Base-by-base conservation (phyloP, 371 early-diverging fungal species). In the Syncephalastrum racemosum region DNA sequence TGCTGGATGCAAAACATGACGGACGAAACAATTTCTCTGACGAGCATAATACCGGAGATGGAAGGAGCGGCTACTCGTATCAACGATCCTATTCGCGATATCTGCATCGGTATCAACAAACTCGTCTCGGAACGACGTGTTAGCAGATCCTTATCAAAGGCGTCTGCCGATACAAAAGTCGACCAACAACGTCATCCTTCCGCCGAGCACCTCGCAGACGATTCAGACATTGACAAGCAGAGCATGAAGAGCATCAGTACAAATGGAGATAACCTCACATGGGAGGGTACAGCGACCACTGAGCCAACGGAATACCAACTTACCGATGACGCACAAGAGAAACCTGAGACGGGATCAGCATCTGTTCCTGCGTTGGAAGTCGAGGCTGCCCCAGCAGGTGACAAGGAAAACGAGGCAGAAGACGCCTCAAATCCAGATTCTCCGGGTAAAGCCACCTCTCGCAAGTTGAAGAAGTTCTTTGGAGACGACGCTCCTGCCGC, bases 1-100 rank as follows among this genome's bases (percentile, higher is more conserved):
- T 84, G 79, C 64, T 75, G 82, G 6, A 75, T 87, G 31, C 87
- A 87, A 53, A 64, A 70, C 36, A 77, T 86, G 20, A 87, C 87
- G 1, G 71, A 85, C 58, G 71, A 83, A 36, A 27, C 51, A 40
- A 47, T 71, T 3, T 16, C 66, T 1, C 47, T 60, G 53, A 44
- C 62, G 3, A 57, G 36, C 2, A 36, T 53, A 1, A 49, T 64
- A 1, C 7, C 20, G 8, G 65, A 67, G 5, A 59, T 75, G 59
- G 58, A 63, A 18, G 10, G 45, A 3, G 60, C 63, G 4, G 68
- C 69, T 5, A 60, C 46, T 2, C 36, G 46, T 5, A 59, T 75
- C 8, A 67, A 55, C 6, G 46, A 70, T 12, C 60, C 73, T 0
- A 65, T 72, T 46, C 50, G 48, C 15, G 36, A 44, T 10, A 58